Evolutionary conservation across 306 rosid species (phyloP).

Genomic region (Prosopis cineraria): DNA sequence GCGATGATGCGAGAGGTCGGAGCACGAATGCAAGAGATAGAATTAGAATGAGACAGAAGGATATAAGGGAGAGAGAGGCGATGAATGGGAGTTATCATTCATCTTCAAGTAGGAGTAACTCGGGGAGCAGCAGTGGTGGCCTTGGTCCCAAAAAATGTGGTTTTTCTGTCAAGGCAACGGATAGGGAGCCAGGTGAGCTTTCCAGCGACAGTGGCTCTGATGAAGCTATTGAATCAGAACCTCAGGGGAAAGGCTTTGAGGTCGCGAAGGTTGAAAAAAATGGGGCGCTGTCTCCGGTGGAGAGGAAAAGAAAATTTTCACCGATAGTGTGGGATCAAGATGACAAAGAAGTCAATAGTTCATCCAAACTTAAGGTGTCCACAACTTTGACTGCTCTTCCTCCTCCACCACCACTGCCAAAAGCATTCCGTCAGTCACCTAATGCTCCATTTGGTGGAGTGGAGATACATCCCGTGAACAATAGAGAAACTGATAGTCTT

Average conservation of each 20-base stretch:
- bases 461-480: conserved; percentile 42
- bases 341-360: conserved; percentile 53
- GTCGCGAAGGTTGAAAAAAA: conserved; percentile 48
- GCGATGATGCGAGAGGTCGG: conserved; percentile 53
- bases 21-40: conserved; percentile 62
- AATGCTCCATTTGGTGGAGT: conserved; percentile 47
- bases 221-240: conserved; percentile 70
- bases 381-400: conserved; percentile 44
- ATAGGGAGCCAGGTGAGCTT: conserved; percentile 94
- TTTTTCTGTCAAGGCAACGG: conserved; percentile 50
- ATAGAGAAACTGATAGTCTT: conserved; percentile 34
- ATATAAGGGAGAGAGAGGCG: conserved; percentile 57
- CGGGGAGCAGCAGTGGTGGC: conserved; percentile 60
- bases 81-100: conserved; percentile 56
- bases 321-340: conserved; percentile 96
- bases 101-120: conserved; percentile 71
- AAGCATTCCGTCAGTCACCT: conserved; percentile 52
- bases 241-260: conserved; percentile 43
- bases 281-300: conserved; percentile 44
- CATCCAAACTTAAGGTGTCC: conserved; percentile 50
- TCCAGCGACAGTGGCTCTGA: conserved; percentile 97
- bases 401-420: conserved; percentile 57
- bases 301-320: conserved; percentile 87
- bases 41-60: conserved; percentile 63
- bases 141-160: conserved; percentile 65